Evolutionary conservation across 2,329 filamentous ascomycete genomes (phyloP).

Genomic region (Leptographium procerum): DNA sequence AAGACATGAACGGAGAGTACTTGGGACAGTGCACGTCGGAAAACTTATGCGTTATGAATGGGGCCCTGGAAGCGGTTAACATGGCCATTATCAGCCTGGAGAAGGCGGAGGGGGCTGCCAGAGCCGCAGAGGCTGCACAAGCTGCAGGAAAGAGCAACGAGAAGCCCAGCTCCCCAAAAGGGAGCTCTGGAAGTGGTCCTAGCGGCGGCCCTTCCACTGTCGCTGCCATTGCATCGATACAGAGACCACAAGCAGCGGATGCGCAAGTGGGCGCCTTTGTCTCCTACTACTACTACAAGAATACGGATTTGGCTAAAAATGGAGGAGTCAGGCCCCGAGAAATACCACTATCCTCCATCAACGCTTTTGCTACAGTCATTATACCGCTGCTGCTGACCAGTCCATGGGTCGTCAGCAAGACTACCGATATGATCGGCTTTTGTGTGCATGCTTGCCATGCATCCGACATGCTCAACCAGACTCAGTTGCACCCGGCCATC

Average conservation of each 20-base stretch:
- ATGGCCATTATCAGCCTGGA: not conserved
- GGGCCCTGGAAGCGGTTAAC: not conserved
- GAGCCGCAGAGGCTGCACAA: too few relatives aligned
- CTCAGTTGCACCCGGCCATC: not conserved
- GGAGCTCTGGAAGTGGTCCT: not conserved
- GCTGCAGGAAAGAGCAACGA: not conserved
- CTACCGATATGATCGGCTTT: not conserved
- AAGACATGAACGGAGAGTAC: not conserved
- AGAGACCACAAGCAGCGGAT: not conserved
- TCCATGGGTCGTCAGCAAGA: not conserved
- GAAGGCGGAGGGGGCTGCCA: not conserved
- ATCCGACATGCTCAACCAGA: not conserved
- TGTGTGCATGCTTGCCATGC: not conserved
- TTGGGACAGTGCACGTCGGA: not conserved
- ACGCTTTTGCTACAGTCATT: not conserved
- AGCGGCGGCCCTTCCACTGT: too few relatives aligned
- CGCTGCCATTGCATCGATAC: not conserved
- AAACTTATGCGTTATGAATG: not conserved
- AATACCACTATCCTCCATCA: not conserved
- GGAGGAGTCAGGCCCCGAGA: not conserved
- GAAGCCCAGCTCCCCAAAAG: not conserved
- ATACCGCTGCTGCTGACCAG: not conserved
- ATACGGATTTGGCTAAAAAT: not conserved
- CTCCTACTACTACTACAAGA: not conserved
- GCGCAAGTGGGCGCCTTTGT: not conserved